These are phyloP conservation scores for Pichia ethanolica DNA, from an alignment of 805 yeast genomes.

Conservation along the genomic window DNA sequence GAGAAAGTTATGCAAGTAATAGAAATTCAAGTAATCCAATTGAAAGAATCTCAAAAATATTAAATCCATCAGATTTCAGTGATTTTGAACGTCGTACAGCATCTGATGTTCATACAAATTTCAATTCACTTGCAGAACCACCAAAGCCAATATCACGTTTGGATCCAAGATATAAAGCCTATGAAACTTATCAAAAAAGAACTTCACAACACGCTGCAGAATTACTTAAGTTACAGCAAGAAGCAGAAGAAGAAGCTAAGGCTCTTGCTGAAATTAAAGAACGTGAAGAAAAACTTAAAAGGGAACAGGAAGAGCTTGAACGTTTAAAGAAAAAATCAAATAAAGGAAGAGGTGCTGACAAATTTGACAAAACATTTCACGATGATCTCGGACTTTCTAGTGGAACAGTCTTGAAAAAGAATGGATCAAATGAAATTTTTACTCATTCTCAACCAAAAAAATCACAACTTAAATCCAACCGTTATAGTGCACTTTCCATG, in stretches of 20 bases:
- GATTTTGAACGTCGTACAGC: constrained; percentile 38
- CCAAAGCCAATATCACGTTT: constrained; percentile 50
- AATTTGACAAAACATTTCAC: constrained; percentile 7
- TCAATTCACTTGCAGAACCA: constrained; percentile 29
- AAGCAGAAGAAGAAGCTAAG: constrained; percentile 17
- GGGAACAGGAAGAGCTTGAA: constrained; percentile 9
- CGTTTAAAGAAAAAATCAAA: constrained; percentile 2
- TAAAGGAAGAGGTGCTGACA: constrained; percentile 2
- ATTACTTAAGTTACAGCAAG: constrained; percentile 21
- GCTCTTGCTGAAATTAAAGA: constrained; percentile 9
- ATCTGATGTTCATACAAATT: constrained; percentile 29
- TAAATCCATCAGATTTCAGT: constrained; percentile 40
- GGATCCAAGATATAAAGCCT: constrained; percentile 49
- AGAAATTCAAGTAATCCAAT: constrained; percentile 26
- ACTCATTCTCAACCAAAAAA: constrained; percentile 24
- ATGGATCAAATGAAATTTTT: constrained; percentile 17
- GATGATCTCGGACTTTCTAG: background rate
- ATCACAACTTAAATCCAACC: constrained; percentile 35
- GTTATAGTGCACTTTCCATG: constrained; percentile 64
- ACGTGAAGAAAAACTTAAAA: constrained; percentile 8
- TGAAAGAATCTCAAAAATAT: constrained; percentile 30
- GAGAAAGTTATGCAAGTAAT: constrained; percentile 8
- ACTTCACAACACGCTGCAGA: constrained; percentile 36
- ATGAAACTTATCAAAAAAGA: constrained; percentile 38
- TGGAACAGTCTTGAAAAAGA: constrained; percentile 16